A percentile compares a stretch with the other conserved stretches of the same genome.
These are phyloP conservation scores for Tulasnella sp. DNA, from an alignment of 768 basidiomycete species.

Conservation along the genomic window DNA sequence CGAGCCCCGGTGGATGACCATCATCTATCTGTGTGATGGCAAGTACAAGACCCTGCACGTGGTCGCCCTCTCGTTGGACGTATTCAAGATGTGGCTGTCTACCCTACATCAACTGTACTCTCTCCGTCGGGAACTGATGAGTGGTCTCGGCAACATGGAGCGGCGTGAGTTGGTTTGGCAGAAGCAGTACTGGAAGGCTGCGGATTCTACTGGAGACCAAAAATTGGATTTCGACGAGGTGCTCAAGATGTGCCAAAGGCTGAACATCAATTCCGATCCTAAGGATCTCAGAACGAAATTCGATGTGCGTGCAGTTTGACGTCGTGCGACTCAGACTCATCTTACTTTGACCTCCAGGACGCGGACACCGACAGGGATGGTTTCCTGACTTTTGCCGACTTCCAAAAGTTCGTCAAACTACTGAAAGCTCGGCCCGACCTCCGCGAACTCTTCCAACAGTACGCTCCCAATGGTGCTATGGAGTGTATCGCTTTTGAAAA, in stretches of 20 bases:
- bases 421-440: conserved; percentile 81
- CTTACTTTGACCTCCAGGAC: conserved; percentile 32
- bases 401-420: conserved; percentile 68
- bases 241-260: conserved; percentile 51
- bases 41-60: conserved; percentile 79
- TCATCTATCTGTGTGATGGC: conserved; percentile 66
- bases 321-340: not conserved
- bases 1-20: conserved; percentile 70
- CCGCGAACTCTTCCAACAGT: conserved; percentile 44
- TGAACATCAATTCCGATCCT: conserved; percentile 49
- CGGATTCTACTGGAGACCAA: conserved; percentile 49
- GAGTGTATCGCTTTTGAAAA: conserved; percentile 32
- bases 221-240: conserved; percentile 59
- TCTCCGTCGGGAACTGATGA: conserved; percentile 57
- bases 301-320: not conserved
- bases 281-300: conserved; percentile 39
- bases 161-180: conserved; percentile 63
- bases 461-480: conserved; percentile 30
- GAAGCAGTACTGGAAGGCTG: conserved; percentile 68
- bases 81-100: conserved; percentile 49
- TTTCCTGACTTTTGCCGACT: conserved; percentile 64
- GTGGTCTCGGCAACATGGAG: conserved; percentile 42
- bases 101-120: conserved; percentile 52
- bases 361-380: conserved; percentile 45
- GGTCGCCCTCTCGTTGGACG: conserved; percentile 52